A percentile compares a stretch with the other conserved stretches of the same genome.
phyloP scores from a whole-genome alignment of 805 yeast genomes.

The Groenewaldozyma salmanticensis region DNA sequence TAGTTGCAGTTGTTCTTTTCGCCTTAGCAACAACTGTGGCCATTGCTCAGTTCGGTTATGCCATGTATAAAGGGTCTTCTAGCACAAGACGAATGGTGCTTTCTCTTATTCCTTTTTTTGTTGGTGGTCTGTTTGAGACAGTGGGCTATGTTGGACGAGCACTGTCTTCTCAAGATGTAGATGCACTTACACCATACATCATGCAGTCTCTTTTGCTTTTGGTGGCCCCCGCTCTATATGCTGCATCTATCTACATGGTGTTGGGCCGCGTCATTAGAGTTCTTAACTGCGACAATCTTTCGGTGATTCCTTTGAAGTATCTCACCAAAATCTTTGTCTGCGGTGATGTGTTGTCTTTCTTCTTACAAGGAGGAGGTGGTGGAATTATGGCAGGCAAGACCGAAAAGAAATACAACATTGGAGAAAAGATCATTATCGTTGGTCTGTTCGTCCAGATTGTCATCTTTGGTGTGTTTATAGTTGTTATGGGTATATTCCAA shows the following conservation, averaged over 20 bases:
- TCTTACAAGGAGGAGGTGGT: conserved; percentile 70
- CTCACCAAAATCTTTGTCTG: conserved; percentile 56
- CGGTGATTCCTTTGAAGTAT: conserved; percentile 37
- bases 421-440: conserved; percentile 59
- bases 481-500: conserved; percentile 30
- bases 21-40: too few relatives aligned
- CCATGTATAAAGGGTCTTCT: too few relatives aligned
- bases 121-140: conserved; percentile 49
- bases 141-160: conserved; percentile 59
- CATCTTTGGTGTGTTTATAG: conserved; percentile 54
- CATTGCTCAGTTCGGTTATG: too few relatives aligned
- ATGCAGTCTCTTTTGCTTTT: conserved; percentile 62
- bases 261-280: conserved; percentile 50
- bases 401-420: conserved; percentile 25
- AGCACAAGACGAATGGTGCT: too few relatives aligned
- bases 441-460: conserved; percentile 72
- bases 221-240: conserved; percentile 70
- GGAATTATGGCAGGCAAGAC: conserved; percentile 43
- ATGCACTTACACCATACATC: conserved; percentile 36
- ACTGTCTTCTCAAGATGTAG: conserved; percentile 31
- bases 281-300: conserved; percentile 46
- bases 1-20: too few relatives aligned
- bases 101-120: too few relatives aligned
- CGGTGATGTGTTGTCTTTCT: conserved; percentile 57
- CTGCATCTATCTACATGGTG: conserved; percentile 73